Evolutionary conservation across 2,329 filamentous ascomycete genomes (phyloP).

Genomic region (Monilinia polystroma): DNA sequence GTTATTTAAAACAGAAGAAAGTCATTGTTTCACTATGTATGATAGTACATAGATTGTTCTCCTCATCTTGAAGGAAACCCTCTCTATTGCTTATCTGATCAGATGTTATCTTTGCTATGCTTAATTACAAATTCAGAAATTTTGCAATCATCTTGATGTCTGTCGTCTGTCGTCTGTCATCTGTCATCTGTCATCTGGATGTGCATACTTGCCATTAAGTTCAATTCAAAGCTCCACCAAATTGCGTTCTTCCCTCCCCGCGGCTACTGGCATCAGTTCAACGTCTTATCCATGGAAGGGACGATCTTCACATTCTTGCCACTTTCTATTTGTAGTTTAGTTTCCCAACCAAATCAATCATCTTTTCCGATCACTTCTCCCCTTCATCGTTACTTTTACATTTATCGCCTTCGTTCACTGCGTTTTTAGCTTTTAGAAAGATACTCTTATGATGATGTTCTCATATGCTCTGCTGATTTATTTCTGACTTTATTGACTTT

Average conservation of each 20-base stretch:
- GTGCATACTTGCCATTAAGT: neutral
- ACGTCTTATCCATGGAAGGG: neutral
- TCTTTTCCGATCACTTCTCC: neutral
- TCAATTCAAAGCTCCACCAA: neutral
- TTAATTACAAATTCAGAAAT: neutral
- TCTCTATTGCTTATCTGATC: neutral
- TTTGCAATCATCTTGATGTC: neutral
- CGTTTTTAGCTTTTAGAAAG: too few relatives aligned
- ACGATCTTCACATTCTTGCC: neutral
- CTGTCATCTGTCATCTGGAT: neutral
- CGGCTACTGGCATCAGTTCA: neutral
- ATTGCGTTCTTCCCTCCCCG: neutral
- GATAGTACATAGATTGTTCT: neutral
- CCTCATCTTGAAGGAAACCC: neutral
- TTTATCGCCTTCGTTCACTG: conserved; percentile 46
- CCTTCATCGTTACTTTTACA: neutral
- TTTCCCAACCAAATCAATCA: neutral
- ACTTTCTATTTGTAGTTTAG: neutral
- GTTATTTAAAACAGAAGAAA: neutral
- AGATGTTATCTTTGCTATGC: neutral
- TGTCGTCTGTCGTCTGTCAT: too few relatives aligned
- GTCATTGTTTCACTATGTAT: neutral
- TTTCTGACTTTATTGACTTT: too few relatives aligned
- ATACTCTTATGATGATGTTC: too few relatives aligned
- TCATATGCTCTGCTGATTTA: too few relatives aligned